Conservation (phyloP, 148 eudicot species). For the Hydrangea macrophylla region DNA sequence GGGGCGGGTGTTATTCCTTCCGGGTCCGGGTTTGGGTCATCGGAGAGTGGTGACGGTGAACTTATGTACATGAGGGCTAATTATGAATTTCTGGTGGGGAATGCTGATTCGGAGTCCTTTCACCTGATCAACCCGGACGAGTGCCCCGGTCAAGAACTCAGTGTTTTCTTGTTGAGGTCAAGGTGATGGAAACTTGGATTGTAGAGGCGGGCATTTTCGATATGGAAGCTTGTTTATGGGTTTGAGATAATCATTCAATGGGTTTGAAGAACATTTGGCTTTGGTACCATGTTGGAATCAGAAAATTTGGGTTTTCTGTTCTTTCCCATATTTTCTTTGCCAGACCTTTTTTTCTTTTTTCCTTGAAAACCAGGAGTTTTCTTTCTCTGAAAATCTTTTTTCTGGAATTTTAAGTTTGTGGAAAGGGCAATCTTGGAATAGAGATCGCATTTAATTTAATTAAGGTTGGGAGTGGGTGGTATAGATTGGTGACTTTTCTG, state of each 20-base stretch:
- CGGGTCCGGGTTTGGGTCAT: slow-evolving; percentile 23
- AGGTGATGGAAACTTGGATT: slow-evolving; percentile 13
- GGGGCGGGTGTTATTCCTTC: slow-evolving; percentile 82
- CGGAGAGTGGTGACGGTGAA: slow-evolving; percentile 28
- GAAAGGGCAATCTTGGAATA: slow-evolving; percentile 7
- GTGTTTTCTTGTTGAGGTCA: slow-evolving; percentile 73
- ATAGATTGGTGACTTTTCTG: neutral
- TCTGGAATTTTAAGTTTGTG: neutral
- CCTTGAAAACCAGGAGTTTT: slow-evolving; percentile 25
- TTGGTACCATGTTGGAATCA: slow-evolving; percentile 3
- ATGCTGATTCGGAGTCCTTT: slow-evolving; percentile 70
- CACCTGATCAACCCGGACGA: slow-evolving; percentile 75
- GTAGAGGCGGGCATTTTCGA: neutral
- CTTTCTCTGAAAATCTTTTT: neutral
- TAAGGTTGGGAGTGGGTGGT: neutral
- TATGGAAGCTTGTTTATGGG: neutral
- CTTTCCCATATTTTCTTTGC: neutral
- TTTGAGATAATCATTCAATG: neutral
- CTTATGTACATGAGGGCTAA: slow-evolving; percentile 90
- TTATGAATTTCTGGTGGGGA: slow-evolving; percentile 81
- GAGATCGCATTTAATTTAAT: neutral
- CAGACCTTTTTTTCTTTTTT: too few relatives aligned
- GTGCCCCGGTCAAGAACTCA: slow-evolving; percentile 71
- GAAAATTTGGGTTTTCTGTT: slow-evolving; percentile 32
- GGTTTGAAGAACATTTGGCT: neutral